phyloP scores from a whole-genome alignment of 441 rosid genomes.

The Jatropha podagrica region DNA sequence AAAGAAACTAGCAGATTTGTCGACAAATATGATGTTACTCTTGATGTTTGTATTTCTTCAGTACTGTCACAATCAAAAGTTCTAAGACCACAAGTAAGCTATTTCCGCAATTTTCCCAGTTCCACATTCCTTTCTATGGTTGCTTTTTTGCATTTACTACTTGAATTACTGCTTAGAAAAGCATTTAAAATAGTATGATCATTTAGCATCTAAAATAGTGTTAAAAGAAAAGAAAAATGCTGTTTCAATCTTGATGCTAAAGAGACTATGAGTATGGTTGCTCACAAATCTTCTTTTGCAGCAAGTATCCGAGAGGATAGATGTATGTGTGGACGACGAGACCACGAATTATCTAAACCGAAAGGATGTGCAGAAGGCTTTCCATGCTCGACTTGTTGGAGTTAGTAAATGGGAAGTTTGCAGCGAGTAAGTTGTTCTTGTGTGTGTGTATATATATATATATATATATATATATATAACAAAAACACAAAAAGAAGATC shows the following conservation, averaged over 20 bases:
- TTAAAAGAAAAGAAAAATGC: too few relatives aligned
- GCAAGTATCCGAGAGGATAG: constrained; percentile 74
- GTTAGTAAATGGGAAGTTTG: constrained; percentile 81
- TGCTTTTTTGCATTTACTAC: neutral
- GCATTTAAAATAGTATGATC: too few relatives aligned
- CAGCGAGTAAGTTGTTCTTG: constrained; percentile 62
- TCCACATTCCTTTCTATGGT: neutral
- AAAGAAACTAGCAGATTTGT: constrained; percentile 90
- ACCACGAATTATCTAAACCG: constrained; percentile 77
- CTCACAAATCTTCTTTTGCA: constrained; percentile 31
- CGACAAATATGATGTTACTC: constrained; percentile 95
- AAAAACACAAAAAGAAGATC: neutral
- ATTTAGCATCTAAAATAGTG: too few relatives aligned
- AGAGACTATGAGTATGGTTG: neutral
- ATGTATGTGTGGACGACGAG: constrained; percentile 95
- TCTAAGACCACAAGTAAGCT: constrained; percentile 63
- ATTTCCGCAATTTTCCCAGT: neutral
- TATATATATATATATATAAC: too few relatives aligned
- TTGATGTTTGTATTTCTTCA: constrained; percentile 92
- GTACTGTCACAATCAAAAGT: constrained; percentile 79
- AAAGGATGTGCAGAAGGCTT: constrained; percentile 80
- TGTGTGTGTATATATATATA: neutral
- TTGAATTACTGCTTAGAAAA: too few relatives aligned
- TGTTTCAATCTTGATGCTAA: too few relatives aligned
- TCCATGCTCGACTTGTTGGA: constrained; percentile 84